These are phyloP conservation scores for Colletotrichum navitas DNA, from an alignment of 2,329 filamentous ascomycete genomes.

Conservation along the genomic window DNA sequence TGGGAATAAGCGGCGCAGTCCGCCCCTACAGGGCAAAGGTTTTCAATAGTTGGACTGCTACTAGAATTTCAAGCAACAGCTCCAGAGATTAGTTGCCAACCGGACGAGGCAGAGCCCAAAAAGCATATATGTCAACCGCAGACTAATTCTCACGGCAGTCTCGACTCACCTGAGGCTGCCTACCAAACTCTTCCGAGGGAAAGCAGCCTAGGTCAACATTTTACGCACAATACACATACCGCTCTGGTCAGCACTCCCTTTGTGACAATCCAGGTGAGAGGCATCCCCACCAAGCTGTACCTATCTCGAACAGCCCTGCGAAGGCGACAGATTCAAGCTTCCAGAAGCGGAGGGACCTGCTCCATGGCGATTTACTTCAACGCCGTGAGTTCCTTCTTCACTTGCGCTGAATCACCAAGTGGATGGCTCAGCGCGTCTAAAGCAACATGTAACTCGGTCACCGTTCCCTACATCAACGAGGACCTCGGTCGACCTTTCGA, in stretches of 20 bases:
- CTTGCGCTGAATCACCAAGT: too few relatives aligned
- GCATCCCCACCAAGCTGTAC: too few relatives aligned
- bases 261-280: too few relatives aligned
- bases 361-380: neutral
- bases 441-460: neutral
- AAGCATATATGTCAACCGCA: neutral
- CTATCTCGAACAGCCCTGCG: too few relatives aligned
- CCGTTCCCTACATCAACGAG: neutral
- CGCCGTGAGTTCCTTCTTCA: neutral
- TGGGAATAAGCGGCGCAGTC: neutral
- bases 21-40: neutral
- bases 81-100: neutral
- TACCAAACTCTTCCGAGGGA: too few relatives aligned
- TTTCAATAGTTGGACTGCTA: neutral
- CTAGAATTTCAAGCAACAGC: neutral
- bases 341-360: neutral
- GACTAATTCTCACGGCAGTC: neutral
- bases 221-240: too few relatives aligned
- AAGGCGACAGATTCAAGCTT: too few relatives aligned
- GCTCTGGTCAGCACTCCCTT: too few relatives aligned
- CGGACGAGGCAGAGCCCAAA: neutral
- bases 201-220: too few relatives aligned
- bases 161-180: too few relatives aligned
- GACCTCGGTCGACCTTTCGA: neutral
- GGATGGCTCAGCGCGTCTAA: neutral